Evolutionary conservation across 306 rosid genomes (phyloP).

Genomic region (Hippophae gyantsensis): DNA sequence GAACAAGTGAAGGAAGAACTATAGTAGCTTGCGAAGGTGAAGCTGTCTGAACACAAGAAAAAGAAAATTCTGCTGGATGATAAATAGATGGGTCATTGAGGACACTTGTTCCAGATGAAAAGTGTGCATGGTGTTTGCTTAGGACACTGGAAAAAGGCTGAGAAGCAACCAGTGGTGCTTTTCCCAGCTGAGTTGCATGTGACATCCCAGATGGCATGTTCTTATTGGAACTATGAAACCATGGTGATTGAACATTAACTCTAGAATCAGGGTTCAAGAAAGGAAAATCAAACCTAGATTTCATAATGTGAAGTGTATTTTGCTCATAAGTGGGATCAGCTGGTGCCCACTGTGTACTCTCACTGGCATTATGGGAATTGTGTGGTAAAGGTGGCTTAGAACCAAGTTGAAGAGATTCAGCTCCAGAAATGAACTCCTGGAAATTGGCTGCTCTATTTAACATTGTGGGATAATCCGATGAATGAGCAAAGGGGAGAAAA

Average conservation of each 20-base stretch:
- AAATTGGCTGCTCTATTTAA: conserved; percentile 30
- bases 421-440: conserved; percentile 39
- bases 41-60: conserved; percentile 32
- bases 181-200: conserved; percentile 41
- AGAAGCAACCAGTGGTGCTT: conserved; percentile 26
- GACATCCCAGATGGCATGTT: conserved; percentile 53
- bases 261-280: conserved; percentile 47
- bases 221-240: conserved; percentile 41
- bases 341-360: conserved; percentile 27
- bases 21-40: conserved; percentile 35
- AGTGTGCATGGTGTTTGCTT: conserved; percentile 36
- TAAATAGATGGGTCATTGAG: conserved; percentile 30
- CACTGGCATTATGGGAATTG: conserved; percentile 28
- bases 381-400: conserved; percentile 31
- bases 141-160: conserved; percentile 28
- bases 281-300: conserved; percentile 54
- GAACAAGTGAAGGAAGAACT: conserved; percentile 34
- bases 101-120: conserved; percentile 34
- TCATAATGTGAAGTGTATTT: conserved; percentile 31
- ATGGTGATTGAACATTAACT: conserved; percentile 38
- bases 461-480: conserved; percentile 30
- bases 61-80: conserved; percentile 34
- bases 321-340: conserved; percentile 38
- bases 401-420: conserved; percentile 40
- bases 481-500: conserved; percentile 29